Base-by-base conservation (phyloP, 1,139 yeast genomes). In the Protomyces arabidopsidicola region DNA sequence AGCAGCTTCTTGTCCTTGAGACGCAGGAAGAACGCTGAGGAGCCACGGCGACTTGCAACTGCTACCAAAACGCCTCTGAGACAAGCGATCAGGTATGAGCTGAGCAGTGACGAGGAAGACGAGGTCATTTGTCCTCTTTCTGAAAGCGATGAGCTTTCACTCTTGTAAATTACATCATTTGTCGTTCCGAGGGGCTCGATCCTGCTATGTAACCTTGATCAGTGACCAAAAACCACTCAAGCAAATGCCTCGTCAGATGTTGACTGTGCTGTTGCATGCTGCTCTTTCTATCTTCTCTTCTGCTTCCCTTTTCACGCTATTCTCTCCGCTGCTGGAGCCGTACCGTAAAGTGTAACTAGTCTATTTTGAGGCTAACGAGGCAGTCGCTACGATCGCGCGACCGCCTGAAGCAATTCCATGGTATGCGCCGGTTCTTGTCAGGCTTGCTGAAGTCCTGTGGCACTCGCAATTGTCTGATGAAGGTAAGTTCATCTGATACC, bases 381-480 rank as follows among this genome's bases (percentile, higher is more conserved):
- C 50, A 56, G 60, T 56, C 31, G 60, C 36, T 8, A 53, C 45
- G 12, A 36, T 56, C 22, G 50, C 45, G 31, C 9, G 60, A 34
- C 60, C 60, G 18, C 34, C 45, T 16, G 53, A 45, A 14, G 54
- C 45, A 14, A 48, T 27, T 14, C 42, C 42, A 14, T 38, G 42
- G 42, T 38, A 38, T 16, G 42, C 8, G 14, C 42, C 42, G n/a
- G 42, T 38, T 16, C 4, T 38, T 2, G n/a, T 38, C 6, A 14
- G 16, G 42, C 42, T 38, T n/a, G 14, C 14, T 38, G 42, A 16
- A 38, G 16, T 16, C 42, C 8, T 27, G 4, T 27, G 31, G 31
- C 31, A 27, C 8, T 27, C 31, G 31, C 31, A 27, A 27, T 8
- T 27, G 31, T 27, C 8, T 27, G 31, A 27, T 27, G 31, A 27